Evolutionary conservation across 2,329 filamentous ascomycete species (phyloP), one percentile per base, ranked within the genome.

Genomic region (Fusarium nodosum): DNA sequence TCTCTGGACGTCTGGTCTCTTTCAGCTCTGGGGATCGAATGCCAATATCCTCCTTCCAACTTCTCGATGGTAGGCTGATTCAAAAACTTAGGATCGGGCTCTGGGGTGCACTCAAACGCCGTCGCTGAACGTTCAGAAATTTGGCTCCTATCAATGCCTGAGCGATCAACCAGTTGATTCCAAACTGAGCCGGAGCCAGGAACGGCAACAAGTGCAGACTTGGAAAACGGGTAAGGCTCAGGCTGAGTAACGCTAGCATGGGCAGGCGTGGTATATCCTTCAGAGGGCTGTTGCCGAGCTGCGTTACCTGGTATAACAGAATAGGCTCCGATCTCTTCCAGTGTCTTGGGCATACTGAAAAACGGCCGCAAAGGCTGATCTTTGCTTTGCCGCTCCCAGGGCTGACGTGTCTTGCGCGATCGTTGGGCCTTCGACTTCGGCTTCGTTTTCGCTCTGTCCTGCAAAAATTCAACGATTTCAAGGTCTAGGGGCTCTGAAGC

Each of bases 381-480:
- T n/a, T 50, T 41, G 7, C 18, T 8, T 9, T 26, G 26, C 24
- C 34, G 60, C 15, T 20, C 26, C 34, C 34, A 41, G 20, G 30
- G 28, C 7, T 42, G 46, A 20, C 26, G 22, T 28, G n/a, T 15
- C 33, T 58, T 65, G 24, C 53, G 56, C 24, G 24, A 16, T 10
- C 41, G 55, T 31, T 60, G 45, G 20, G 26, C 12, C 33, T 65
- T 69, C 3, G 54, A 9, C 33, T 56, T 65, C 12, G 50, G 16
- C 12, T 54, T 46, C 12, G 44, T n/a, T 12, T 51, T 46, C 28
- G 28, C 7, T 16, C 31, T 33, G 5, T 64, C 45, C 13, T 42
- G 45, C 33, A 60, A 24, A 20, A 59, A 26, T 1, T 63, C 57
- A 12, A 50, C 39, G 20, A 68, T 45, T 3, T 65, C 38, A 45